Conservation (phyloP, 495 filamentous ascomycete species). For the Cercophora newfieldiana region DNA sequence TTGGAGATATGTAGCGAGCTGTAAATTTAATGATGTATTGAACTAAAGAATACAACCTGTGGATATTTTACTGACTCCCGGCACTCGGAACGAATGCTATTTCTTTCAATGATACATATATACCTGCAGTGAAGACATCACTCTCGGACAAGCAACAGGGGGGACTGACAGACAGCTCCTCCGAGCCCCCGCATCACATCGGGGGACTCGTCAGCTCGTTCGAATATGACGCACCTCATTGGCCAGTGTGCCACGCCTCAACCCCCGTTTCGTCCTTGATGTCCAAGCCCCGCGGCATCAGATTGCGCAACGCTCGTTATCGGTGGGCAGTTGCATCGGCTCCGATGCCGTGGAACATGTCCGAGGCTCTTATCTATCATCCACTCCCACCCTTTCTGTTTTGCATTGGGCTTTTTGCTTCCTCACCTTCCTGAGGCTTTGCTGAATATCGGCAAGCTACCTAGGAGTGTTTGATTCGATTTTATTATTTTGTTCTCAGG, state of each 20-base stretch:
- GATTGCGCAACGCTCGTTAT: conserved; percentile 25
- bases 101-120: no score
- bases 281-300: conserved; percentile 1
- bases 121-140: background rate
- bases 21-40: background rate
- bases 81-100: no score
- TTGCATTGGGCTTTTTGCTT: background rate
- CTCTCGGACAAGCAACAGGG: no score
- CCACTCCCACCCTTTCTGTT: background rate
- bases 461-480: no score
- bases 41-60: background rate
- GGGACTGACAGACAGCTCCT: background rate
- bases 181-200: background rate
- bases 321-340: background rate
- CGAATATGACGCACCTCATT: conserved; percentile 25
- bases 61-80: no score
- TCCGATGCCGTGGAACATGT: background rate
- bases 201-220: conserved; percentile 40
- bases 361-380: background rate
- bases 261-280: background rate
- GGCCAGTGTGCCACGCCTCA: conserved; percentile 1
- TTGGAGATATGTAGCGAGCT: background rate
- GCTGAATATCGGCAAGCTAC: no score
- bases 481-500: background rate
- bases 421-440: background rate